Evolutionary conservation across 306 rosid genomes (phyloP).

Genomic region (Delonix regia): DNA sequence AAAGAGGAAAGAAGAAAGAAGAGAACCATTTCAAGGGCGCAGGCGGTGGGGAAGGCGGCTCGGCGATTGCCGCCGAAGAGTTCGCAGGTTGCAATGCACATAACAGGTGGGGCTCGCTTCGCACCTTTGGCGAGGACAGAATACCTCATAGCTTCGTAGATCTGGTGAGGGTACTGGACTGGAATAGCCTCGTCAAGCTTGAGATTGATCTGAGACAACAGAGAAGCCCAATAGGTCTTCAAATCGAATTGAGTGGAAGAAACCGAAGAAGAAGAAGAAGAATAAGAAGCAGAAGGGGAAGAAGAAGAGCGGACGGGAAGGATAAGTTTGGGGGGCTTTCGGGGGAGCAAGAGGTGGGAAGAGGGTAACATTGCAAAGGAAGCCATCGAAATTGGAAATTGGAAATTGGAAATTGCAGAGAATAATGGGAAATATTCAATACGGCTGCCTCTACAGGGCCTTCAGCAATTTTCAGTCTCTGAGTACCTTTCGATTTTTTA

Average conservation of each 20-base stretch:
- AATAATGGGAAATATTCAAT: too few species aligned
- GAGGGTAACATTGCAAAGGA: conserved; percentile 48
- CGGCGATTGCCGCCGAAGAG: conserved; percentile 78
- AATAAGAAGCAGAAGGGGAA: too few species aligned
- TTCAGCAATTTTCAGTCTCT: too few species aligned
- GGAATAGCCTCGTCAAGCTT: conserved; percentile 84
- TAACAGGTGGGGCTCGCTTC: conserved; percentile 92
- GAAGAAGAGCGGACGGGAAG: conserved; percentile 51
- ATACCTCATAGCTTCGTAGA: conserved; percentile 89
- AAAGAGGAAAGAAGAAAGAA: conserved; percentile 6
- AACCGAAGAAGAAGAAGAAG: conserved; percentile 45
- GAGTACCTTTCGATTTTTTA: too few species aligned
- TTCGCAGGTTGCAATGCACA: conserved; percentile 92
- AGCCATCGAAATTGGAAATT: conserved; percentile 50
- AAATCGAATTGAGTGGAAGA: conserved; percentile 63
- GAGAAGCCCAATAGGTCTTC: conserved; percentile 76
- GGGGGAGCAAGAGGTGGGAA: conserved; percentile 41
- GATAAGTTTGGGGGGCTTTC: conserved; percentile 38
- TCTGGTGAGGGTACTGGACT: conserved; percentile 67
- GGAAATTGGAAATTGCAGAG: too few species aligned
- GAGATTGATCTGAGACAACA: conserved; percentile 69
- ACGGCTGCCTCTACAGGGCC: too few species aligned
- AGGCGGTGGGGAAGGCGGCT: conserved; percentile 94
- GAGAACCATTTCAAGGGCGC: conserved; percentile 94
- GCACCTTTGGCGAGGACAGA: conserved; percentile 80